A percentile compares a stretch with the other conserved stretches of the same genome.
phyloP scores from a whole-genome alignment of 139 green algal species.

The Chlamydomonas sp. region DNA sequence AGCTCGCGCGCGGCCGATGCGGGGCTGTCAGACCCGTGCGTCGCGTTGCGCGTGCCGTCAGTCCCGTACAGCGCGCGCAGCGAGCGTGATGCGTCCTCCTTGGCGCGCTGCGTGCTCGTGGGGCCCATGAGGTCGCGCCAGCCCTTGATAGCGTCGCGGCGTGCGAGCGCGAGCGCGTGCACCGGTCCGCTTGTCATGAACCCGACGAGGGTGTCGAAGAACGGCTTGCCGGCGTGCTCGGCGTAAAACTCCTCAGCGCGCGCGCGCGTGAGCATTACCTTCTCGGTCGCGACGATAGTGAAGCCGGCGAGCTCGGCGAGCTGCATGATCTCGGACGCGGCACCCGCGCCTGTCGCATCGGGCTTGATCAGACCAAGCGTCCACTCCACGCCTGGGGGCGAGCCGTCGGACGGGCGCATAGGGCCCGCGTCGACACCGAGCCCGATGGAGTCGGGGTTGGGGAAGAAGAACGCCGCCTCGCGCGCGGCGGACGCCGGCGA shows the following conservation, averaged over 20 bases:
- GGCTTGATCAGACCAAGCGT: slow-evolving; percentile 71
- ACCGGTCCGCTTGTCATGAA: slow-evolving; percentile 75
- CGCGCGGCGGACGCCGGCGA: slow-evolving; percentile 45
- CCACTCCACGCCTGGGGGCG: slow-evolving; percentile 18
- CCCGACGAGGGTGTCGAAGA: slow-evolving; percentile 55
- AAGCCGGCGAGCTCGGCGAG: slow-evolving; percentile 63
- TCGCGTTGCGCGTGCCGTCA: slow-evolving; percentile 65
- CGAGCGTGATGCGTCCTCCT: slow-evolving; percentile 43
- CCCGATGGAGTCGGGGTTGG: slow-evolving; percentile 8
- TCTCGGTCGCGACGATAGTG: slow-evolving; percentile 50
- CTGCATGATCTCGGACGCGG: slow-evolving; percentile 62
- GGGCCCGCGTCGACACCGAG: neutral
- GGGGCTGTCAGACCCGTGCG: slow-evolving; percentile 65
- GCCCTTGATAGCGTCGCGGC: slow-evolving; percentile 47
- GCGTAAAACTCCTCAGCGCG: slow-evolving; percentile 71
- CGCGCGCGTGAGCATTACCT: slow-evolving; percentile 45
- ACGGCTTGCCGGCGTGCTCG: slow-evolving; percentile 69
- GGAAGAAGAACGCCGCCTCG: slow-evolving; percentile 82
- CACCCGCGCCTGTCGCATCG: slow-evolving; percentile 46
- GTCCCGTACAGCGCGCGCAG: slow-evolving; percentile 69
- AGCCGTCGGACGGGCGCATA: neutral
- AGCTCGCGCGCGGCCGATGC: slow-evolving; percentile 58
- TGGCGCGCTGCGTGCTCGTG: slow-evolving; percentile 56
- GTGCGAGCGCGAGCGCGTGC: slow-evolving; percentile 57
- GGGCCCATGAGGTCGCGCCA: slow-evolving; percentile 73